A percentile compares a stretch with the other conserved stretches of the same genome.
These are phyloP conservation scores for Vaccinium vitisidaea DNA, from an alignment of 148 eudicot species.

Conservation along the genomic window DNA sequence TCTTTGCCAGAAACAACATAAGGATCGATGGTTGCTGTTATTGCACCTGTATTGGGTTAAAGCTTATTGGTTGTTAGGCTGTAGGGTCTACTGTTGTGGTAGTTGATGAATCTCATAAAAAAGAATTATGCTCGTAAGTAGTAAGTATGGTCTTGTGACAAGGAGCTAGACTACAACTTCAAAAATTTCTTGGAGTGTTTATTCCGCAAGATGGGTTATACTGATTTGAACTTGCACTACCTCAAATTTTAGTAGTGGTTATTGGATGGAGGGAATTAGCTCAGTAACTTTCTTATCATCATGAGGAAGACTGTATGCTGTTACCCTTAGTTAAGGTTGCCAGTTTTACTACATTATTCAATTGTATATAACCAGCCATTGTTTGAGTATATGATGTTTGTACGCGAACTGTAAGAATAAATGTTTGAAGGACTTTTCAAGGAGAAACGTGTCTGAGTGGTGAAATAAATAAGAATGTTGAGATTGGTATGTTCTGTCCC, in stretches of 20 bases:
- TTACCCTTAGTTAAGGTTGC: neutral
- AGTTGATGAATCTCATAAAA: neutral
- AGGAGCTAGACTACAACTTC: neutral
- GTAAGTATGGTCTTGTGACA: neutral
- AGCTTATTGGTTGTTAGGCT: neutral
- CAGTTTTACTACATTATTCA: neutral
- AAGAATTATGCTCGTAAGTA: neutral
- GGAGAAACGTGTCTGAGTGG: neutral
- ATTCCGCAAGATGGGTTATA: neutral
- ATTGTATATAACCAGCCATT: neutral
- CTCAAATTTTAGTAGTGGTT: neutral
- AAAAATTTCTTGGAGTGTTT: neutral
- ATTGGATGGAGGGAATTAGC: neutral
- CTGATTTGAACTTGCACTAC: neutral
- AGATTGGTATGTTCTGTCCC: neutral
- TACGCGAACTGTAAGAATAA: neutral
- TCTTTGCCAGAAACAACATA: neutral
- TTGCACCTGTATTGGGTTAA: neutral
- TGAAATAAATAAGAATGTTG: neutral
- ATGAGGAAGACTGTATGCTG: neutral
- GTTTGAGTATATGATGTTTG: neutral
- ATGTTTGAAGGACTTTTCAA: neutral
- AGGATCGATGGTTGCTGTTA: neutral
- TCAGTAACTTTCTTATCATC: neutral
- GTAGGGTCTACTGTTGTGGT: neutral